Conservation (phyloP, 805 yeast species). For the Ogataea henricii region DNA sequence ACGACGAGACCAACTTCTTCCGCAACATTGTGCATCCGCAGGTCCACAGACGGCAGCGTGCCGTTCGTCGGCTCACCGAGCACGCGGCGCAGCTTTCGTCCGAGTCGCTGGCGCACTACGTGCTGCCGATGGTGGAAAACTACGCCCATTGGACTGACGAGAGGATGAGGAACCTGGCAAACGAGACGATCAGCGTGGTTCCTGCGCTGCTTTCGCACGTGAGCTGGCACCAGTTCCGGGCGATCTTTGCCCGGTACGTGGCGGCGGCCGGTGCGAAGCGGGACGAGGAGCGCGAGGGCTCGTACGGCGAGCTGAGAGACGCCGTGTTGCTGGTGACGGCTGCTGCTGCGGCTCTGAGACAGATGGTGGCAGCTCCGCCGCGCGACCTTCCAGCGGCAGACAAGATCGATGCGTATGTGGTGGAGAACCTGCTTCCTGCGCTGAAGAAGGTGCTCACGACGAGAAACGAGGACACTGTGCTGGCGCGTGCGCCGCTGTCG, state of each 20-base stretch:
- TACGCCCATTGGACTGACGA: slow-evolving; percentile 65
- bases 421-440: slow-evolving; percentile 60
- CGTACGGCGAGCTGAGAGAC: slow-evolving; percentile 51
- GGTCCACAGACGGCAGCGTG: slow-evolving; percentile 80
- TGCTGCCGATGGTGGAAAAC: slow-evolving; percentile 84
- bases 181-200: slow-evolving; percentile 66
- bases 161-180: slow-evolving; percentile 58
- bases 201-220: slow-evolving; percentile 57
- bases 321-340: slow-evolving; percentile 60
- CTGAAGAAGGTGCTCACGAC: slow-evolving; percentile 58
- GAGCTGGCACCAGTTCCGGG: slow-evolving; percentile 79
- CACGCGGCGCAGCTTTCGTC: slow-evolving; percentile 48
- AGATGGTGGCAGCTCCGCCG: slow-evolving; percentile 7
- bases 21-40: slow-evolving; percentile 79
- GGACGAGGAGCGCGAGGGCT: slow-evolving; percentile 28
- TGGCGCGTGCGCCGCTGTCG: slow-evolving; percentile 74
- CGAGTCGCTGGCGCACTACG: slow-evolving; percentile 69
- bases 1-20: slow-evolving; percentile 72
- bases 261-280: slow-evolving; percentile 24
- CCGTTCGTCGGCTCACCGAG: slow-evolving; percentile 65
- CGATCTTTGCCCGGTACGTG: slow-evolving; percentile 70
- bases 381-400: slow-evolving; percentile 27
- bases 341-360: slow-evolving; percentile 47
- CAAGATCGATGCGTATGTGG: slow-evolving; percentile 49
- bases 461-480: slow-evolving; percentile 78